phyloP scores from a whole-genome alignment of 2,329 filamentous ascomycete species.

The Penicillium palitans region DNA sequence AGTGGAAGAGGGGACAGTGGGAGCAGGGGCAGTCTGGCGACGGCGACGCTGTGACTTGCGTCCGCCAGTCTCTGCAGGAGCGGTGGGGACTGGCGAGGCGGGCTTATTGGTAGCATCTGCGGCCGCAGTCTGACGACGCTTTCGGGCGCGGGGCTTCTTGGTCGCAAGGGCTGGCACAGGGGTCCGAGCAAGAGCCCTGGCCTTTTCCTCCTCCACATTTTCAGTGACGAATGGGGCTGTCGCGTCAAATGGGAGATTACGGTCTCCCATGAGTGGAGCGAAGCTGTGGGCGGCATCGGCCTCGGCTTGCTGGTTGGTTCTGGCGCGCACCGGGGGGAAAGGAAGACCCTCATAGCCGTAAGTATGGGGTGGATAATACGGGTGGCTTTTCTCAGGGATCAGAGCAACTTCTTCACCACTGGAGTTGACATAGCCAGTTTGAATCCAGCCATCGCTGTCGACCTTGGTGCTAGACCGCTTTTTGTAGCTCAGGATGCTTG shows the following conservation, averaged over 20 bases:
- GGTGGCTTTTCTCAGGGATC: slow-evolving; percentile 7
- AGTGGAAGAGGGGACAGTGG: neutral
- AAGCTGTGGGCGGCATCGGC: slow-evolving; percentile 16
- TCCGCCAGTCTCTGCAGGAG: neutral
- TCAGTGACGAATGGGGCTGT: slow-evolving; percentile 11
- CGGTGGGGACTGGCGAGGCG: neutral
- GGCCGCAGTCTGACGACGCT: slow-evolving; percentile 10
- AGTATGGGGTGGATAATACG: slow-evolving; percentile 17
- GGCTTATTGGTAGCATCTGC: neutral
- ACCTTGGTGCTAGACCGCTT: neutral
- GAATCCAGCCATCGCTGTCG: slow-evolving; percentile 13
- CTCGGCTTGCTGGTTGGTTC: slow-evolving; percentile 12
- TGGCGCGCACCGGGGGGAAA: slow-evolving; percentile 19
- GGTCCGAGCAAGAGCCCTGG: slow-evolving; percentile 4
- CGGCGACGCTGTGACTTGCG: slow-evolving; percentile 10
- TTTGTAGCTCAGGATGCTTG: slow-evolving; percentile 2
- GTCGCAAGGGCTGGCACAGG: neutral
- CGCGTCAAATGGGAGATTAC: slow-evolving; percentile 18
- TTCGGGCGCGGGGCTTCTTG: slow-evolving; percentile 15
- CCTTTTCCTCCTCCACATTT: slow-evolving; percentile 16
- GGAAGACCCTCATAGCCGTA: slow-evolving; percentile 20
- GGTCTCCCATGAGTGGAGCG: slow-evolving; percentile 23
- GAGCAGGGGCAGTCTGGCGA: slow-evolving; percentile 9
- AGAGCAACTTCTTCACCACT: slow-evolving; percentile 21
- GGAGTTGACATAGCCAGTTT: slow-evolving; percentile 17